Conservation (phyloP, 768 basidiomycete species). For the Phlebiopsis flavidoalba region DNA sequence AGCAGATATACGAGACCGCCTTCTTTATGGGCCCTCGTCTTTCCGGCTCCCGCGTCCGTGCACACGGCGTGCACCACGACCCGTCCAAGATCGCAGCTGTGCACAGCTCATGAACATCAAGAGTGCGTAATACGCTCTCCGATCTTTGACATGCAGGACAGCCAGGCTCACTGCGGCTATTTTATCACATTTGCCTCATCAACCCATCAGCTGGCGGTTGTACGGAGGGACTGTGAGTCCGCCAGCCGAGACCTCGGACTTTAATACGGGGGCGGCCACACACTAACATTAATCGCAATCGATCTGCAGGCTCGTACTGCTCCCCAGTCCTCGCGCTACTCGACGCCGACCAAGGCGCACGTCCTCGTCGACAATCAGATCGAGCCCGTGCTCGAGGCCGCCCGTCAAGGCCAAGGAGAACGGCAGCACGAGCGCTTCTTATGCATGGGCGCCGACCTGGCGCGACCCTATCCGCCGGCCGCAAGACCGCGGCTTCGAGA, state of each 20-base stretch:
- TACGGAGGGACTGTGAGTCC: conserved; percentile 83
- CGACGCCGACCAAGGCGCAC: conserved; percentile 85
- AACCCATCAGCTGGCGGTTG: conserved; percentile 78
- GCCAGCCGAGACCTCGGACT: neutral
- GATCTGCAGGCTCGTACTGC: conserved; percentile 79
- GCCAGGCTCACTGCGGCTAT: conserved; percentile 12
- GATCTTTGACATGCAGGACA: conserved; percentile 10
- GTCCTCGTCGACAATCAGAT: conserved; percentile 71
- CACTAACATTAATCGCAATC: too few relatives aligned
- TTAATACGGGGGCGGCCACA: neutral
- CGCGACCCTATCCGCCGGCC: conserved; percentile 80
- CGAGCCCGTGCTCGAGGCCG: conserved; percentile 90
- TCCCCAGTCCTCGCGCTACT: conserved; percentile 95
- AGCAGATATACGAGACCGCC: conserved; percentile 78
- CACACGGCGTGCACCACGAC: conserved; percentile 86
- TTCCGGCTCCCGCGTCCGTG: conserved; percentile 73
- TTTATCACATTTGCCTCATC: neutral
- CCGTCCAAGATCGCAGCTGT: conserved; percentile 89
- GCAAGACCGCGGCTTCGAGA: conserved; percentile 83
- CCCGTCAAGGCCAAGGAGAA: conserved; percentile 92
- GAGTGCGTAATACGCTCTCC: conserved; percentile 50
- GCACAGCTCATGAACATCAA: conserved; percentile 99
- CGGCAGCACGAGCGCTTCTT: conserved; percentile 96
- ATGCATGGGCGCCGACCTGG: conserved; percentile 91
- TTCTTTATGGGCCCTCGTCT: conserved; percentile 90